Percentiles rank a stretch among this genome's conserved stretches.
Evolutionary conservation across 306 rosid species (phyloP).

Genomic region (Malus sieversii): DNA sequence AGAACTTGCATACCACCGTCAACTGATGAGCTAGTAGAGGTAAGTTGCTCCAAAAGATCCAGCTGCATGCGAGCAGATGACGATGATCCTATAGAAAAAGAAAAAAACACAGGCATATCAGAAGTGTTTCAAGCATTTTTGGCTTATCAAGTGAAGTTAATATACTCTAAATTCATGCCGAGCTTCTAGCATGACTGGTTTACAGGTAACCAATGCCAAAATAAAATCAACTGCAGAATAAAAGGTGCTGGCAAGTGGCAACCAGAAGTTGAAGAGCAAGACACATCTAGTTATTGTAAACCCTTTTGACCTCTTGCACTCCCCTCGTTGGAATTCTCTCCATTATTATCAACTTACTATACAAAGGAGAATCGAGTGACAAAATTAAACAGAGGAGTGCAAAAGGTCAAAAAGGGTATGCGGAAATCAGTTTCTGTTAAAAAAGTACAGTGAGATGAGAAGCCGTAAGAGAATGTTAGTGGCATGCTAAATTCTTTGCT

Average conservation of each 20-base stretch:
- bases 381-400: too few species aligned
- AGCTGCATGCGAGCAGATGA: conserved; percentile 74
- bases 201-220: background rate
- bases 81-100: conserved; percentile 38
- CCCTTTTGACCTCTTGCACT: too few species aligned
- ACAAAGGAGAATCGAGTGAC: too few species aligned
- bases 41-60: conserved; percentile 86
- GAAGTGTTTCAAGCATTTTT: background rate
- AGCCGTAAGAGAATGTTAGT: background rate
- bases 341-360: too few species aligned
- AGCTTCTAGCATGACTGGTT: background rate
- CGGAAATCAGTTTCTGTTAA: too few species aligned
- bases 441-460: background rate
- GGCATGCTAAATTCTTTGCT: background rate
- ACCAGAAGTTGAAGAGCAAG: background rate
- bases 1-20: conserved; percentile 49
- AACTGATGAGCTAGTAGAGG: conserved; percentile 53
- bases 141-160: background rate
- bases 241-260: background rate
- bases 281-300: background rate
- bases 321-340: too few species aligned
- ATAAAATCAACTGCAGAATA: background rate
- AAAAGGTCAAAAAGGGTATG: too few species aligned
- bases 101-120: background rate
- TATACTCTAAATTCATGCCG: background rate